Percentiles rank a stretch among this genome's conserved stretches.
phyloP scores from a whole-genome alignment of 257 asterid genomes.

The Prunella vulgaris region DNA sequence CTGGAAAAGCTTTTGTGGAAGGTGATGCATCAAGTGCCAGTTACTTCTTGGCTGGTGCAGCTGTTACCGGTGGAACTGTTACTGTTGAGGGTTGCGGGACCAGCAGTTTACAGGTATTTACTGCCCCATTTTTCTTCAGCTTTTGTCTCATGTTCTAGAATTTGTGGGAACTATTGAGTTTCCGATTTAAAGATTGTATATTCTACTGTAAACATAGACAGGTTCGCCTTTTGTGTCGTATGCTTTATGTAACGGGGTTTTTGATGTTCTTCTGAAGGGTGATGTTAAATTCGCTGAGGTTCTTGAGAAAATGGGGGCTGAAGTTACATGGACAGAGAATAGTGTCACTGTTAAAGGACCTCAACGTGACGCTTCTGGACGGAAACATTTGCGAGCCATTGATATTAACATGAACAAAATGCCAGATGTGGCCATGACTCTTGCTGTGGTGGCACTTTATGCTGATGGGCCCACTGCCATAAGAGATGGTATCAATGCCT shows the following conservation, averaged over 20 bases:
- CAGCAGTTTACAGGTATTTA: conserved; percentile 88
- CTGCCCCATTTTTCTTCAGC: not conserved
- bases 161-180: not conserved
- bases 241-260: not conserved
- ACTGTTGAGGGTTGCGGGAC: conserved; percentile 99
- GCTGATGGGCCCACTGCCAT: conserved; percentile 96
- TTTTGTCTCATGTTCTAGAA: not conserved
- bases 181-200: not conserved
- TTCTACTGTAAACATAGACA: not conserved
- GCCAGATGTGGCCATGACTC: conserved; percentile 99
- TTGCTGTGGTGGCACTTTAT: conserved; percentile 90
- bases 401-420: conserved; percentile 97
- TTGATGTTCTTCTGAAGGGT: conserved; percentile 47
- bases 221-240: not conserved
- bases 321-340: conserved; percentile 91
- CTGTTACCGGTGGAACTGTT: conserved; percentile 87
- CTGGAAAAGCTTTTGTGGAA: conserved; percentile 93
- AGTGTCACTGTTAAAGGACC: conserved; percentile 98
- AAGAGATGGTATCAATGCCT: conserved; percentile 66
- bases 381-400: conserved; percentile 65
- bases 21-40: conserved; percentile 99
- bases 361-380: conserved; percentile 48
- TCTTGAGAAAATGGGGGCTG: conserved; percentile 92
- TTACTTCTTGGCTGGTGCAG: conserved; percentile 99
- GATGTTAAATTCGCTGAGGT: conserved; percentile 97